Evolutionary conservation across 2,329 filamentous ascomycete genomes (phyloP).

Genomic region (Rachicladosporium sp.): DNA sequence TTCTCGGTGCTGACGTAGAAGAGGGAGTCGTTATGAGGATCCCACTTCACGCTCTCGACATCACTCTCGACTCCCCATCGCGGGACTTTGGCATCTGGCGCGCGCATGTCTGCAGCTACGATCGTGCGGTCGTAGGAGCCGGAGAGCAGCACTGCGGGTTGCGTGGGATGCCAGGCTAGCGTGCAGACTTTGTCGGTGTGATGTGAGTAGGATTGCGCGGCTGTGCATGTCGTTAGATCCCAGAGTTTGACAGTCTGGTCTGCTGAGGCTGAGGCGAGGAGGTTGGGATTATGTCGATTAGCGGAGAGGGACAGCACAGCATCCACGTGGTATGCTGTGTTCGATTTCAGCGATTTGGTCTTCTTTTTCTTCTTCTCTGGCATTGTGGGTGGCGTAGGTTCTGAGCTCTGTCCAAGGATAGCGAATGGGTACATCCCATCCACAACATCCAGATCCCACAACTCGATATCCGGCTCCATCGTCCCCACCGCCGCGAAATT

Average conservation of each 20-base stretch:
- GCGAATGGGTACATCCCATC: conserved; percentile 98
- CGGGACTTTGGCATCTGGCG: conserved; percentile 67
- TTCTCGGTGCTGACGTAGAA: conserved; percentile 90
- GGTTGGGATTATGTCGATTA: conserved; percentile 85
- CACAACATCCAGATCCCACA: conserved; percentile 92
- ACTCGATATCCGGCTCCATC: conserved; percentile 96
- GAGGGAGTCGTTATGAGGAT: conserved; percentile 81
- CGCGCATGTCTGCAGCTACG: conserved; percentile 91
- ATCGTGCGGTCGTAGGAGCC: conserved; percentile 92
- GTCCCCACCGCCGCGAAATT: conserved; percentile 95
- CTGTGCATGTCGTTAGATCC: conserved; percentile 85
- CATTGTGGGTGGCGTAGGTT: conserved; percentile 9
- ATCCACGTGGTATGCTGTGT: conserved; percentile 87
- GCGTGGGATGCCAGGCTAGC: conserved; percentile 78
- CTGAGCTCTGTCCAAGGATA: conserved; percentile 60
- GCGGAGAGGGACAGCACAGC: conserved; percentile 82
- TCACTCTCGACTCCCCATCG: conserved; percentile 93
- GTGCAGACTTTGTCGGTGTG: conserved; percentile 98
- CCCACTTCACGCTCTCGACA: conserved; percentile 85
- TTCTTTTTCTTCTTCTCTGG: conserved; percentile 66
- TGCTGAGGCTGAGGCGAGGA: conserved; percentile 87
- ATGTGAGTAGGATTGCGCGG: conserved; percentile 88
- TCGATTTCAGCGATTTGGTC: conserved; percentile 79
- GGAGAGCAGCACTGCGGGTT: conserved; percentile 79
- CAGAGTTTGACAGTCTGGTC: conserved; percentile 97